Conservation (phyloP, 2,329 filamentous ascomycete species). For the Chrysosphaeria jannelii region DNA sequence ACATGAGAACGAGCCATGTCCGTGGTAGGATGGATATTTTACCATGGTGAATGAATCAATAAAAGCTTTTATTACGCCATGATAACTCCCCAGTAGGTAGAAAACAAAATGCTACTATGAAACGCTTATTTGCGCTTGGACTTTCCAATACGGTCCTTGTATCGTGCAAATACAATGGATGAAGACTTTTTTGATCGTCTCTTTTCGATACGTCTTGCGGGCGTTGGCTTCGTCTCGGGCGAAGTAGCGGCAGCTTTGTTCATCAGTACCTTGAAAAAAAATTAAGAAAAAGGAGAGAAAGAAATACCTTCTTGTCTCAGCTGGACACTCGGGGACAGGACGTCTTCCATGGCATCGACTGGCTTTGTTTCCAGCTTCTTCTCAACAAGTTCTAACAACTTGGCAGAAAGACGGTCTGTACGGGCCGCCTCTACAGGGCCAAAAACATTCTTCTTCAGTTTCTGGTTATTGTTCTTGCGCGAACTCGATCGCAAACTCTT, state of each 20-base stretch:
- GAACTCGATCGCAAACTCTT: slow-evolving; percentile 57
- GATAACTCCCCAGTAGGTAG: too few relatives aligned
- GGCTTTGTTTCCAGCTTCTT: slow-evolving; percentile 11
- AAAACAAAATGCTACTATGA: not conserved
- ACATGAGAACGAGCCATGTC: too few relatives aligned
- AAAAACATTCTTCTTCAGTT: slow-evolving; percentile 55
- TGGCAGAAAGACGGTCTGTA: slow-evolving; percentile 57
- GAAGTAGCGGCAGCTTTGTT: too few relatives aligned
- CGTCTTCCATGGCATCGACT: slow-evolving; percentile 11
- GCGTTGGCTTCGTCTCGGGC: slow-evolving; percentile 12
- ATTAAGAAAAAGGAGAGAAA: too few relatives aligned
- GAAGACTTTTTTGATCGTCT: slow-evolving; percentile 19
- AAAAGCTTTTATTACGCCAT: too few relatives aligned
- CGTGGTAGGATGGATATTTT: too few relatives aligned
- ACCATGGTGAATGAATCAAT: too few relatives aligned
- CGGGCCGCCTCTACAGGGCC: slow-evolving; percentile 54
- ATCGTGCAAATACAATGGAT: slow-evolving; percentile 28
- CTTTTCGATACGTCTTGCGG: slow-evolving; percentile 25
- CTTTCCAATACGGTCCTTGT: slow-evolving; percentile 18
- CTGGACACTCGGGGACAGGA: slow-evolving; percentile 11
- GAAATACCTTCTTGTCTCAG: slow-evolving; percentile 4
- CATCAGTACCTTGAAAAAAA: too few relatives aligned
- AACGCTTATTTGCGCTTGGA: slow-evolving; percentile 10
- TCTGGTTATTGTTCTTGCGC: slow-evolving; percentile 57
- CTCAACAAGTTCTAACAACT: slow-evolving; percentile 45